These are phyloP conservation scores for Metschnikowia drakensbergensis DNA, from an alignment of 805 yeast genomes.

Conservation along the genomic window DNA sequence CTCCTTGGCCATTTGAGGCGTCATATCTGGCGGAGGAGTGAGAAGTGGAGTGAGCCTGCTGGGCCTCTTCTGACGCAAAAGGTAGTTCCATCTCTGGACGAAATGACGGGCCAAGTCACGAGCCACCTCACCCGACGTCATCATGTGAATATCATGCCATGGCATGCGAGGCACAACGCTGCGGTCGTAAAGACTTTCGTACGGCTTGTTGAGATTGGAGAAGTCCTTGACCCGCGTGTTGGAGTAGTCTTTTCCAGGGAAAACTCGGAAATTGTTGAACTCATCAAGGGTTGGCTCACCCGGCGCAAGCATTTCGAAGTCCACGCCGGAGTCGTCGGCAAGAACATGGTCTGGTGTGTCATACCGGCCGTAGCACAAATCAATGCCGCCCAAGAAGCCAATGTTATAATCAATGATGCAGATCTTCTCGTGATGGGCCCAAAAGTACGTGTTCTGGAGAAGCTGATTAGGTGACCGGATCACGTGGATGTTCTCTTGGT, in stretches of 20 bases:
- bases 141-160: slow-evolving; percentile 99
- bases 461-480: slow-evolving; percentile 95
- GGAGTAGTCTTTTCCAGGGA: slow-evolving; percentile 97
- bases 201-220: slow-evolving; percentile 74
- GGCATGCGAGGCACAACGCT: slow-evolving; percentile 88
- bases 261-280: slow-evolving; percentile 53
- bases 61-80: slow-evolving; percentile 89
- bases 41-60: slow-evolving; percentile 88
- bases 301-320: slow-evolving; percentile 29
- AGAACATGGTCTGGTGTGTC: slow-evolving; percentile 96
- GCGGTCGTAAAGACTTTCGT: slow-evolving; percentile 89
- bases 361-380: slow-evolving; percentile 90
- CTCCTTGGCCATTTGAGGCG: slow-evolving; percentile 62
- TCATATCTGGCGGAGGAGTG: slow-evolving; percentile 87
- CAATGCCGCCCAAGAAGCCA: slow-evolving; percentile 94
- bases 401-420: slow-evolving; percentile 82
- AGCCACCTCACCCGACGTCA: slow-evolving; percentile 90
- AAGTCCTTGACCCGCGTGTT: slow-evolving; percentile 93
- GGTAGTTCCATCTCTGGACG: slow-evolving; percentile 95
- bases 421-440: slow-evolving; percentile 98
- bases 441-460: slow-evolving; percentile 85
- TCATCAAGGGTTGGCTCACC: slow-evolving; percentile 37
- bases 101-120: slow-evolving; percentile 91
- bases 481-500: slow-evolving; percentile 77
- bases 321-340: slow-evolving; percentile 59